Base-by-base conservation (phyloP, 768 basidiomycete genomes). In the Kwoniella newhampshirensis region DNA sequence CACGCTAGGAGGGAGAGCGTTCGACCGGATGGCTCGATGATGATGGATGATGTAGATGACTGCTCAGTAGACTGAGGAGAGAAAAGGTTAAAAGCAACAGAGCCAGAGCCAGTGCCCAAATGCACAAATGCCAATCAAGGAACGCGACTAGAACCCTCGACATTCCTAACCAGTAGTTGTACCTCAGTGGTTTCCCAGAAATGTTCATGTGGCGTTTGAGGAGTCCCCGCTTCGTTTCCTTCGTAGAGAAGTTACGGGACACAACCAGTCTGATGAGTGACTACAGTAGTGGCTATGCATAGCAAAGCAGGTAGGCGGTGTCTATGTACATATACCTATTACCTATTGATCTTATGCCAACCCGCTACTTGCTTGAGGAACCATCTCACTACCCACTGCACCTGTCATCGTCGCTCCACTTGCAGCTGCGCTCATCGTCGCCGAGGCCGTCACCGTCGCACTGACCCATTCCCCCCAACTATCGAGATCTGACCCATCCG, bases 361-460 rank as follows among this genome's bases (percentile, higher is more conserved):
- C 1, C 59, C 59, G 18, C 23, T 13, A 52, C 59, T 61, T 2
- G 28, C 27, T n/a, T 54, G 47, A 17, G 59, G 54, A 12, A 61
- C 46, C 59, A 61, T 61, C 18, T 49, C 48, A 21, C 59, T 54
- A 9, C 59, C 54, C 12, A 50, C 49, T 20, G 51, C 59, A 11
- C 59, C 52, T 18, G 54, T 43, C 53, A 27, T 25, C 48, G 17
- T 36, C 28, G 27, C 18, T n/a, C n/a, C 54, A 35, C 11, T 32
- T 5, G 44, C 54, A 41, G 23, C 15, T 23, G 46, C 26, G 15
- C 27, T 18, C 25, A 37, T 18, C 48, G 52, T 9, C 12, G 54
- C 21, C 18, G 45, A 44, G 7, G 39, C 44, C 15, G 52, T 52
- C 3, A 30, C 45, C 23, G 27, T 35, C 13, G 39, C 47, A 30